Conservation (phyloP, 2,329 filamentous ascomycete genomes). For the Rugonectria rugulosa region DNA sequence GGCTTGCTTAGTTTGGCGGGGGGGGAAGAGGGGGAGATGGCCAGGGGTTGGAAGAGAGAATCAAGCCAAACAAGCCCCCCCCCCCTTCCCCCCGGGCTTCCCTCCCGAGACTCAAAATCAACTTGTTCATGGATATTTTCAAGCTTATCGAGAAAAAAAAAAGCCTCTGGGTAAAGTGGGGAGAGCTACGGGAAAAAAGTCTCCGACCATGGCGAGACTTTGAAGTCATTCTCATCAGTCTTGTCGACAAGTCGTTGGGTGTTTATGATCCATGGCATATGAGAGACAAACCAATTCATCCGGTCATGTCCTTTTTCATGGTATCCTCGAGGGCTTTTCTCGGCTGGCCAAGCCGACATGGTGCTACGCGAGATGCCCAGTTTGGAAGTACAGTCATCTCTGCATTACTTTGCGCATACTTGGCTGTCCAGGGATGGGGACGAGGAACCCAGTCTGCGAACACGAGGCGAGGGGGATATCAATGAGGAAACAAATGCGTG, state of each 20-base stretch:
- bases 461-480: background rate
- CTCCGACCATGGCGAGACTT: background rate
- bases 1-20: no score
- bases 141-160: background rate
- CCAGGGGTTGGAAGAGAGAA: no score
- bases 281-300: background rate
- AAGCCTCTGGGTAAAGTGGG: no score
- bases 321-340: background rate
- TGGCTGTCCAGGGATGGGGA: background rate
- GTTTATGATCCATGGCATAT: background rate
- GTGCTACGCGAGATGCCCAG: conserved; percentile 6
- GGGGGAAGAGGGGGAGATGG: no score
- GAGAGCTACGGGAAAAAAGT: background rate
- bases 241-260: background rate
- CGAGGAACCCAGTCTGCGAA: background rate
- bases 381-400: conserved; percentile 11
- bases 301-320: background rate
- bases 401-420: background rate
- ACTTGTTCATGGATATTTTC: no score
- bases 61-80: no score
- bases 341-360: background rate
- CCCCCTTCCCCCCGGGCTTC: no score
- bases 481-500: background rate
- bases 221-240: background rate
- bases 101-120: no score